Conservation (phyloP, 176 grass and related monocot species). For the Hordeum vulgare region MorexV3_pseudomolecules_assembly NC_058524.1:601173364-601173863, state of each 20-base stretch:
- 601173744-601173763: no score
- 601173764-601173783: no score
- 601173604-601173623: background rate
- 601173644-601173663: background rate
- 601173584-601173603: background rate
- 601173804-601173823: no score
- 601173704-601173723: no score
- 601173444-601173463: background rate
- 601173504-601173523: background rate
- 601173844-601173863: background rate
- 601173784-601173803: no score
- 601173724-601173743: no score
- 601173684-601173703: no score
- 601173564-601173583: background rate
- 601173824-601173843: background rate
- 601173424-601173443: background rate
- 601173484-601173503: background rate
- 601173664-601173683: no score
- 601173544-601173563: background rate
- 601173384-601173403: background rate
- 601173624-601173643: background rate
- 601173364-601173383: background rate
- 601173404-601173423: background rate
- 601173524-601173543: background rate
- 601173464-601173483: background rate